Evolutionary conservation across 345 rosid genomes (phyloP).

Genomic region (Hibiscus mutabilis): DNA sequence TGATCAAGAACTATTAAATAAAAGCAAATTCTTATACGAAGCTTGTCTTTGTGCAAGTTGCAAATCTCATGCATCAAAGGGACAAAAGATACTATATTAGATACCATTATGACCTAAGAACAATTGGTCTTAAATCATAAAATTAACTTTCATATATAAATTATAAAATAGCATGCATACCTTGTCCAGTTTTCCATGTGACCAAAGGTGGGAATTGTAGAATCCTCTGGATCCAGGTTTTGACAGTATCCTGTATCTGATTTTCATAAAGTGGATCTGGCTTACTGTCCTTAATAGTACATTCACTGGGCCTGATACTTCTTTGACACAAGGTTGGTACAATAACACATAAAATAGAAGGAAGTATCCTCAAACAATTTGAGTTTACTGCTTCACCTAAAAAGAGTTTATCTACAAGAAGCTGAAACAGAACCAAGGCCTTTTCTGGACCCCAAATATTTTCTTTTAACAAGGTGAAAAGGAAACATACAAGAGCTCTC

Average conservation of each 20-base stretch:
- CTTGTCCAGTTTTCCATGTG: conserved; percentile 52
- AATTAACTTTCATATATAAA: neutral
- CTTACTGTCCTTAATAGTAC: conserved; percentile 15
- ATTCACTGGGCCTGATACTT: conserved; percentile 24
- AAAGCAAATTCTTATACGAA: neutral
- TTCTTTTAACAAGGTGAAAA: conserved; percentile 56
- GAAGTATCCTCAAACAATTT: conserved; percentile 69
- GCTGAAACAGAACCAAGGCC: conserved; percentile 50
- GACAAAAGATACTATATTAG: neutral
- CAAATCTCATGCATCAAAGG: neutral
- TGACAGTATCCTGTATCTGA: conserved; percentile 38
- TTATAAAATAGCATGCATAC: conserved; percentile 27
- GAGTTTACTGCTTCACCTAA: conserved; percentile 61
- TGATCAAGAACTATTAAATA: neutral
- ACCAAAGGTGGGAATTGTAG: conserved; percentile 66
- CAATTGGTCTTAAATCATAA: neutral
- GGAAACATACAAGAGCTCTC: conserved; percentile 70
- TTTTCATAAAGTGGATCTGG: conserved; percentile 24
- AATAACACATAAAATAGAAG: conserved; percentile 46
- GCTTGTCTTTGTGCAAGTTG: neutral
- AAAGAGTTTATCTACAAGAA: conserved; percentile 58
- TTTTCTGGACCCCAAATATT: conserved; percentile 59
- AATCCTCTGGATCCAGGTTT: conserved; percentile 64
- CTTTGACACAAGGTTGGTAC: conserved; percentile 39
- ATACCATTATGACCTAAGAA: neutral